A percentile compares a stretch with the other conserved stretches of the same genome.
Evolutionary conservation across 2,329 filamentous ascomycete genomes (phyloP).

Genomic region (Penicillium crustosum): DNA sequence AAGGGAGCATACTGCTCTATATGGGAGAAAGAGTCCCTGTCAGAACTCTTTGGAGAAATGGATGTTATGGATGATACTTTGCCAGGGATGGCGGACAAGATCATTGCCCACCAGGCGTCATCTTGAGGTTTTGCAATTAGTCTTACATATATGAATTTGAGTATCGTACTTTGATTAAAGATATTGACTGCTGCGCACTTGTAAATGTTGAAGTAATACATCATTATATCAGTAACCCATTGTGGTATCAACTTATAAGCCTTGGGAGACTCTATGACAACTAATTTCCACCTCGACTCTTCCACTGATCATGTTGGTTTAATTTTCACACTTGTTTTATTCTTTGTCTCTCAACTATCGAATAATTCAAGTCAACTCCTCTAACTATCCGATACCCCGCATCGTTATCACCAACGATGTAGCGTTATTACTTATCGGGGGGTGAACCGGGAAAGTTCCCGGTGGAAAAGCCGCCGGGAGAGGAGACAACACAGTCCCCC

Average conservation of each 20-base stretch:
- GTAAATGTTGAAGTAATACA: background rate
- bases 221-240: background rate
- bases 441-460: background rate
- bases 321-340: background rate
- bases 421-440: background rate
- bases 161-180: background rate
- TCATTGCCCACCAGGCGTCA: constrained; percentile 24
- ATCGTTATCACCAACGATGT: background rate
- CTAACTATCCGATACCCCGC: background rate
- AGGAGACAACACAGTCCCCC: background rate
- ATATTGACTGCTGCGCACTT: background rate
- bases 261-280: no score
- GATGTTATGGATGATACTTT: constrained; percentile 30
- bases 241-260: no score
- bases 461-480: constrained; percentile 9
- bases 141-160: background rate
- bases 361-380: no score
- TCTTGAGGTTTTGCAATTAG: background rate
- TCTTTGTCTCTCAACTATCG: background rate
- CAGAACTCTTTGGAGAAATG: constrained; percentile 30
- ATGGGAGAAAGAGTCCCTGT: constrained; percentile 27
- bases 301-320: background rate
- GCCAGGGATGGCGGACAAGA: constrained; percentile 30
- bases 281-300: background rate
- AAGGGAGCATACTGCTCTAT: constrained; percentile 28